A percentile compares a stretch with the other conserved stretches of the same genome.
phyloP scores from a whole-genome alignment of 345 rosid genomes.

The Eucalyptus urophylla region DNA sequence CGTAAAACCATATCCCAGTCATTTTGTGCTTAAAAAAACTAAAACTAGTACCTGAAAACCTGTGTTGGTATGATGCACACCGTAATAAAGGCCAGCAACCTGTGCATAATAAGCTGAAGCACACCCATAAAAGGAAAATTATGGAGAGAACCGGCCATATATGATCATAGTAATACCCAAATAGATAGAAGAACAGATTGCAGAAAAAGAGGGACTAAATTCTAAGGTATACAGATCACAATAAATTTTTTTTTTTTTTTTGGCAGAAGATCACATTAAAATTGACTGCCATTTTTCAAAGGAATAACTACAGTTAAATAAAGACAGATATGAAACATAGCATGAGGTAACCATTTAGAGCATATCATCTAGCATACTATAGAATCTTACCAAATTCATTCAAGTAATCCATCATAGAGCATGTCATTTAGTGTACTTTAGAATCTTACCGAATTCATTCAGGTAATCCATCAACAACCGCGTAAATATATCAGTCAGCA shows the following conservation, averaged over 20 bases:
- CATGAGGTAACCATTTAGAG: neutral
- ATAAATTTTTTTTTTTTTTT: too few relatives aligned
- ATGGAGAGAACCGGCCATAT: neutral
- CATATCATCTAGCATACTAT: neutral
- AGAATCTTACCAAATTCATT: conserved; percentile 79
- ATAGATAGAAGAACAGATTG: neutral
- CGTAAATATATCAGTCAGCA: conserved; percentile 61
- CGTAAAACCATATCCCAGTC: neutral
- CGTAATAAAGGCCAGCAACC: conserved; percentile 81
- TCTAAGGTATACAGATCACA: neutral
- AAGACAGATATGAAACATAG: neutral
- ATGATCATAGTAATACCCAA: neutral
- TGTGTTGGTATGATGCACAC: conserved; percentile 27
- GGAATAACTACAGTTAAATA: neutral
- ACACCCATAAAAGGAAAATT: neutral
- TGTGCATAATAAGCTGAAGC: conserved; percentile 83
- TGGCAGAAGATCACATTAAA: neutral
- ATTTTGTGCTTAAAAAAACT: neutral
- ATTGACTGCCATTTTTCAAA: neutral
- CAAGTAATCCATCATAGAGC: conserved; percentile 60
- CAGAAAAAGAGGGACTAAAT: neutral
- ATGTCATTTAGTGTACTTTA: neutral
- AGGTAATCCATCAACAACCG: conserved; percentile 75
- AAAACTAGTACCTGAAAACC: conserved; percentile 61
- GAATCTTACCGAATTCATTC: conserved; percentile 83